A percentile compares a stretch with the other conserved stretches of the same genome.
phyloP scores from a whole-genome alignment of 106 monocot species.

The Acorus gramineus region DNA sequence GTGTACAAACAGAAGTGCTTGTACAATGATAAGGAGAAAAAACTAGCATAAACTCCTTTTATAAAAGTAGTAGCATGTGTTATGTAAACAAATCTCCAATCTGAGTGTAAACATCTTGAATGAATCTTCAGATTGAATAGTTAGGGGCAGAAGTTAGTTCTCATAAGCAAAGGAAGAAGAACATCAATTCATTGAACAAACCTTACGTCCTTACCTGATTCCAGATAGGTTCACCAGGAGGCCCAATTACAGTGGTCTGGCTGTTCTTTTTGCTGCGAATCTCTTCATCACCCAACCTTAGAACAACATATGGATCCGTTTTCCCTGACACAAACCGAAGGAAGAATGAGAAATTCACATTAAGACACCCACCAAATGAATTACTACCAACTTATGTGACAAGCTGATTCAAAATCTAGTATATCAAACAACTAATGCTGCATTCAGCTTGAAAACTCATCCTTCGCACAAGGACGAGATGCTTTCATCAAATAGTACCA shows the following conservation, averaged over 20 bases:
- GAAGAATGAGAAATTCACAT: background rate
- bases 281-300: conserved; percentile 77
- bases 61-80: no score
- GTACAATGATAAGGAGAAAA: background rate
- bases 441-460: no score
- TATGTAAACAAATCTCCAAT: no score
- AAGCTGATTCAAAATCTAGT: no score
- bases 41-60: no score
- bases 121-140: background rate
- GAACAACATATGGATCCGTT: conserved; percentile 90
- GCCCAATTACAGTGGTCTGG: conserved; percentile 85
- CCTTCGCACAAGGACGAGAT: no score
- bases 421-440: no score
- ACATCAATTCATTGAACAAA: background rate
- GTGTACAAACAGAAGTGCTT: conserved; percentile 10
- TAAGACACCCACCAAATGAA: no score
- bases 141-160: no score
- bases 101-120: no score
- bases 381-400: no score
- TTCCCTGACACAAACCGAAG: conserved; percentile 41
- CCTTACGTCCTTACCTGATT: conserved; percentile 49
- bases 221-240: conserved; percentile 94
- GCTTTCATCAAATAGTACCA: no score
- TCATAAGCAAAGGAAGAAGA: background rate
- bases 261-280: conserved; percentile 95